Base-by-base conservation (phyloP, 768 basidiomycete species). In the Mrakia blollopis region DNA sequence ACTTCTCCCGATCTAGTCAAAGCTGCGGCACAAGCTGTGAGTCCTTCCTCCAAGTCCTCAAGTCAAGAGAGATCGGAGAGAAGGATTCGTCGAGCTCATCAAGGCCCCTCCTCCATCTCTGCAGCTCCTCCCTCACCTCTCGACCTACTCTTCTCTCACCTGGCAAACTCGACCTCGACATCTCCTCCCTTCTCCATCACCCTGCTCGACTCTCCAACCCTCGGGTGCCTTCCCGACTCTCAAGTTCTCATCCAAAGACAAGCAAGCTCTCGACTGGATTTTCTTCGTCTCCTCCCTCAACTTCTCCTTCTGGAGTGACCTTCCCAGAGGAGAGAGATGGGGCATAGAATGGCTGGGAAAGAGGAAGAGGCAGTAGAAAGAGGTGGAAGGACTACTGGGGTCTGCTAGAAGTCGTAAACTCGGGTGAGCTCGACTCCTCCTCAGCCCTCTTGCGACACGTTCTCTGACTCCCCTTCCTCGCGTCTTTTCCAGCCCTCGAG, bases 281-380 rank as follows among this genome's bases (percentile, higher is more conserved):
- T 94, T 95, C 83, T 87, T 92, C 78, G 89, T 95, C 60, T 93
- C 91, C 3, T 87, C 90, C 23, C 87, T 93, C 71, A 96, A 93
- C 83, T 96, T 92, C 83, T 91, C 88, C 80, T 96, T 92, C 83
- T 95, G 94, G 94, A 93, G 91, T 0, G 89, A 90, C 81, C 86
- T 83, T 60, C 89, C 90, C 5, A 89, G 37, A 8, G 77, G 75
- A 52, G 61, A 78, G 52, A 86, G 92, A 37, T 96, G 89, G 81
- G 92, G 91, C 30, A 89, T 95, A 3, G 87, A 89, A 80, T 94
- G 93, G 74, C 0, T 93, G 92, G 91, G 61, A 67, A 28, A 61
- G 73, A 10, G 30, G 44, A 23, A 67, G 47, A 23, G 54, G 23
- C 9, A 83, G 84, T n/a, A 85, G 78, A 61, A 86, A 84, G 54